These are phyloP conservation scores for Eutypella sp. DNA, from an alignment of 2,329 filamentous ascomycete genomes.

Conservation along the genomic window DNA sequence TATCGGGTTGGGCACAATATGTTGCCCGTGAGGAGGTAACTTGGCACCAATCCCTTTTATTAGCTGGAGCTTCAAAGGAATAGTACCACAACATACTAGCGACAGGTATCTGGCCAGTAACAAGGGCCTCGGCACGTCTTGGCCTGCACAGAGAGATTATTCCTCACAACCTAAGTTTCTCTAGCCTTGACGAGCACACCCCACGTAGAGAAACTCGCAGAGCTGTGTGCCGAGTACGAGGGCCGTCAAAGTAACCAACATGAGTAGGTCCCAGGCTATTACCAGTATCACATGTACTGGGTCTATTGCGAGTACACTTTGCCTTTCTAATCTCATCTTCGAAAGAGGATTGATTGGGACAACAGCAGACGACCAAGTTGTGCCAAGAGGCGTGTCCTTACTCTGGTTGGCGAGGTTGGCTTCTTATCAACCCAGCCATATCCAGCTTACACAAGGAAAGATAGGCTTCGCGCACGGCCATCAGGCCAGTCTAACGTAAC, in stretches of 20 bases:
- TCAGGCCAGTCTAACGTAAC: no score
- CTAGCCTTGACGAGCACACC: not conserved
- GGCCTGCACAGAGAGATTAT: not conserved
- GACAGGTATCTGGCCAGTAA: not conserved
- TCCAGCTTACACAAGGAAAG: no score
- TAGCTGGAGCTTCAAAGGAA: not conserved
- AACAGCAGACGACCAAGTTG: no score
- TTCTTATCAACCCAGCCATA: no score
- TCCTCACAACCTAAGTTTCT: not conserved
- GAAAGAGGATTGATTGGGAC: no score
- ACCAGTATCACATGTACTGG: not conserved
- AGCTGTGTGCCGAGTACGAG: not conserved
- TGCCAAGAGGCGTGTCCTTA: no score
- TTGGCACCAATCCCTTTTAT: not conserved
- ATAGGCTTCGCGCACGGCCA: no score
- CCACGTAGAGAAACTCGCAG: not conserved
- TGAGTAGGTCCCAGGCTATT: not conserved
- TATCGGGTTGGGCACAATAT: not conserved
- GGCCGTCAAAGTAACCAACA: not conserved
- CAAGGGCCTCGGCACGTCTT: not conserved
- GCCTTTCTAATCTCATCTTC: no score
- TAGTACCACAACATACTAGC: not conserved
- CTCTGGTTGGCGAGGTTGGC: no score
- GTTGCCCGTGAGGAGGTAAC: not conserved
- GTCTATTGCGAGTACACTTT: not conserved